Percentiles rank a stretch among this genome's conserved stretches.
phyloP scores from a whole-genome alignment of 2,329 filamentous ascomycete species.

The Chrysoporthe puriensis region DNA sequence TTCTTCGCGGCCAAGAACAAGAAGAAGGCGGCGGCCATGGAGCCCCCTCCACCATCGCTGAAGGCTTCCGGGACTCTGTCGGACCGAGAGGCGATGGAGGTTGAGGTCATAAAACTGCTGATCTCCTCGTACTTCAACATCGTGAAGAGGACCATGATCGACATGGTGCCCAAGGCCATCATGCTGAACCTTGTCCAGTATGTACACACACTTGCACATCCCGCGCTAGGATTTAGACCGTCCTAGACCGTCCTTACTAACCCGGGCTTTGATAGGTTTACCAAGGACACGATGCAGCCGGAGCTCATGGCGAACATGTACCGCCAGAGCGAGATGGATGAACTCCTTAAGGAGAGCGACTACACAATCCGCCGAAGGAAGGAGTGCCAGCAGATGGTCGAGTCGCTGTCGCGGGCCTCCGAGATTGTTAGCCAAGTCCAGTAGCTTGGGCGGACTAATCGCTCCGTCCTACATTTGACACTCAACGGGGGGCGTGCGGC shows the following conservation, averaged over 20 bases:
- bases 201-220: constrained; percentile 44
- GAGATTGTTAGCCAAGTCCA: constrained; percentile 90
- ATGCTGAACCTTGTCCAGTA: constrained; percentile 97
- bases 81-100: constrained; percentile 92
- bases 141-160: constrained; percentile 96
- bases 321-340: constrained; percentile 84
- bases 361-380: constrained; percentile 94
- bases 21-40: constrained; percentile 99
- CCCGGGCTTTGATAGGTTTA: constrained; percentile 61
- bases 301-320: constrained; percentile 99
- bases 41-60: constrained; percentile 86
- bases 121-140: constrained; percentile 99
- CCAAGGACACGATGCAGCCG: constrained; percentile 98
- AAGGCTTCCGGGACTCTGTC: constrained; percentile 94
- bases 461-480: constrained; percentile 4
- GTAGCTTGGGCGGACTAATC: constrained; percentile 42
- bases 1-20: constrained; percentile 99
- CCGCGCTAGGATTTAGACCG: constrained; percentile 6
- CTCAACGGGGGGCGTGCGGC: background rate
- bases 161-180: constrained; percentile 99
- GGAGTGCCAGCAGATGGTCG: constrained; percentile 99
- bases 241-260: constrained; percentile 32
- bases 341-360: constrained; percentile 95
- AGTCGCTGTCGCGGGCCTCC: constrained; percentile 83
- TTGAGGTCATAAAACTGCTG: constrained; percentile 97